A percentile compares a stretch with the other conserved stretches of the same genome.
Evolutionary conservation across 225 moss, liverwort and hornwort species (phyloP).

Genomic region (Lunularia cruciata): DNA sequence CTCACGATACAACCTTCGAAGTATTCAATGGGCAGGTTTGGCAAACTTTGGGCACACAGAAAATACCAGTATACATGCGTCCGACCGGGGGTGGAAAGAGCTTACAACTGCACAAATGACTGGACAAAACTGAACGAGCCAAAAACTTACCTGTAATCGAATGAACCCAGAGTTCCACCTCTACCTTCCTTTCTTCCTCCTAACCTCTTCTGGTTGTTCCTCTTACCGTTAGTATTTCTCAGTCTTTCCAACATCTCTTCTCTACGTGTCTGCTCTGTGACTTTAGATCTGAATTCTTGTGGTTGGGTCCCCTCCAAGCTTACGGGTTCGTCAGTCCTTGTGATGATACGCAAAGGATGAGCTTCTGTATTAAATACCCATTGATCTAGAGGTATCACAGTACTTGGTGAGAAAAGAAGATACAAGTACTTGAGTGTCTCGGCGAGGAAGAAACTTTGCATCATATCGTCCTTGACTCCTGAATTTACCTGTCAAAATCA

Average conservation of each 20-base stretch:
- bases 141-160: conserved; percentile 26
- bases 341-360: conserved; percentile 69
- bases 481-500: conserved; percentile 52
- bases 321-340: conserved; percentile 55
- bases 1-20: too few relatives aligned
- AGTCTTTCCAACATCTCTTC: conserved; percentile 12
- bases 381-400: conserved; percentile 74
- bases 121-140: conserved; percentile 15
- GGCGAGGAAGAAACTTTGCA: conserved; percentile 97
- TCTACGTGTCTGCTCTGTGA: not conserved
- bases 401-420: conserved; percentile 80
- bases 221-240: conserved; percentile 8
- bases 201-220: conserved; percentile 14
- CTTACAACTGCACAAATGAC: conserved; percentile 10
- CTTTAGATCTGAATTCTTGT: not conserved
- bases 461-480: conserved; percentile 80
- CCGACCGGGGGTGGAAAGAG: not conserved
- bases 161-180: conserved; percentile 27
- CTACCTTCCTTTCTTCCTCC: conserved; percentile 25
- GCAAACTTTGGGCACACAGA: too few relatives aligned
- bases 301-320: conserved; percentile 14
- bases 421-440: conserved; percentile 97
- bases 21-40: too few relatives aligned
- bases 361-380: conserved; percentile 99
- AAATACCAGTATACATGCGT: not conserved